A percentile compares a stretch with the other conserved stretches of the same genome.
These are phyloP conservation scores for Bruguiera gymnorhiza DNA, from an alignment of 345 rosid species.

Conservation along the genomic window DNA sequence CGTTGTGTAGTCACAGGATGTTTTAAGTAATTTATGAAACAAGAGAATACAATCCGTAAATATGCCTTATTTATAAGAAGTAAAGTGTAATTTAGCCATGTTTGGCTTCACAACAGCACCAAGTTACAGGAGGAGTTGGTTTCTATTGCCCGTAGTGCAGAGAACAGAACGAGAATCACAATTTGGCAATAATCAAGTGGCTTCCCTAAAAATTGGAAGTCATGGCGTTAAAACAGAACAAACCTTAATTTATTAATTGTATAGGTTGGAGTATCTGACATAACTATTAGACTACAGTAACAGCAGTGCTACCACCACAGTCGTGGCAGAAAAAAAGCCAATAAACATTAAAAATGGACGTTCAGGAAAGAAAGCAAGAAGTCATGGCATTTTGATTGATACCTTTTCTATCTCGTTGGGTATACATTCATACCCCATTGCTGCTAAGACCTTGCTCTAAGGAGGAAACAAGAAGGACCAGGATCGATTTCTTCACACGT, in stretches of 20 bases:
- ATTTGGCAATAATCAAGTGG: constrained; percentile 66
- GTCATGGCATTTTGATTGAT: constrained; percentile 85
- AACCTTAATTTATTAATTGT: neutral
- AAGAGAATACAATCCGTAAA: no score
- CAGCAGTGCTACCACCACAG: constrained; percentile 56
- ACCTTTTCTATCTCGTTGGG: constrained; percentile 73
- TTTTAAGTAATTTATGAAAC: no score
- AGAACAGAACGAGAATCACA: constrained; percentile 92
- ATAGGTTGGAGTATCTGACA: neutral
- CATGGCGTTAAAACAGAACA: neutral
- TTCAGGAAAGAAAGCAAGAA: constrained; percentile 33
- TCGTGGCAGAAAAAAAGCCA: no score
- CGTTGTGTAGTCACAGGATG: no score
- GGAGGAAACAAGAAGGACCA: no score
- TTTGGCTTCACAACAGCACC: constrained; percentile 79
- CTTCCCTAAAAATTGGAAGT: constrained; percentile 53
- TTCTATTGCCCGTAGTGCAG: constrained; percentile 52
- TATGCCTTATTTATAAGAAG: no score
- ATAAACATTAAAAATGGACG: constrained; percentile 33
- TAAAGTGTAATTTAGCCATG: neutral
- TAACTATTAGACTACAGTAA: constrained; percentile 66
- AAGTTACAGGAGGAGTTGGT: constrained; percentile 70
- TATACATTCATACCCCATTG: constrained; percentile 49
- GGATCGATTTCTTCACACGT: no score
- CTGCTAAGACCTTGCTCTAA: no score